Base-by-base conservation (phyloP, 352 stramenopile species). In the Phytophthora vignae region DNA sequence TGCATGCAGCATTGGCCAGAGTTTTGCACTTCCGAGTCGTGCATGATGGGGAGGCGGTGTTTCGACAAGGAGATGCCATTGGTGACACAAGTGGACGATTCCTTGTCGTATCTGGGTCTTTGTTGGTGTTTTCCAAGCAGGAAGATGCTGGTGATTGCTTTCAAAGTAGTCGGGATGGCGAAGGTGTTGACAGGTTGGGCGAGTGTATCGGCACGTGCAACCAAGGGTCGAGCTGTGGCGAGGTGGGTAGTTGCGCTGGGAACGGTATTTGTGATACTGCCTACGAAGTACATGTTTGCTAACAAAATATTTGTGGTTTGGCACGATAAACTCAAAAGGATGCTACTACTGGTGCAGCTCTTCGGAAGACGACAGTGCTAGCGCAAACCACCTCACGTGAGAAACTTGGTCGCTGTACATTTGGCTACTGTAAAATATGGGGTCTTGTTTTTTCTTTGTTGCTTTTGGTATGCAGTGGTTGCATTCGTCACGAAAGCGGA, bases 1-100 rank as follows among this genome's bases (percentile, higher is more conserved):
- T 64, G 22, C 21, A 42, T 33, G n/a, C 42, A 85, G 79, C 79
- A 9, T 63, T 89, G 1, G 79, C 74, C 5, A 66, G 73, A n/a
- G 48, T 54, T 4, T 14, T 81, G 22, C 74, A 72, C 4, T 84
- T 90, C 27, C 68, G 70, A 15, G 74, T 70, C 1, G 69, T 70
- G 14, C 69, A 83, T 31, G 82, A 87, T 31, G 82, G 82, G 6
- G 79, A 89, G 58, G 55, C 81, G 19, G 48, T 89, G 12, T 83
- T 80, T 62, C 69, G 64, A 1, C 82, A 87, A 56, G 82, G 79
- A 19, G 73, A 79, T 56, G 40, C 33, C 2, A 78, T 87, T n/a
- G 21, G 71, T 15, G 77, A 85, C n/a, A 69, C 56, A 1, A 78
- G 79, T 52, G 77, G 67, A 0, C 70, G 73, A n/a, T 85, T 74